Evolutionary conservation across 75 land plant genomes (phyloP).

Genomic region (Gnetum montanum): DNA sequence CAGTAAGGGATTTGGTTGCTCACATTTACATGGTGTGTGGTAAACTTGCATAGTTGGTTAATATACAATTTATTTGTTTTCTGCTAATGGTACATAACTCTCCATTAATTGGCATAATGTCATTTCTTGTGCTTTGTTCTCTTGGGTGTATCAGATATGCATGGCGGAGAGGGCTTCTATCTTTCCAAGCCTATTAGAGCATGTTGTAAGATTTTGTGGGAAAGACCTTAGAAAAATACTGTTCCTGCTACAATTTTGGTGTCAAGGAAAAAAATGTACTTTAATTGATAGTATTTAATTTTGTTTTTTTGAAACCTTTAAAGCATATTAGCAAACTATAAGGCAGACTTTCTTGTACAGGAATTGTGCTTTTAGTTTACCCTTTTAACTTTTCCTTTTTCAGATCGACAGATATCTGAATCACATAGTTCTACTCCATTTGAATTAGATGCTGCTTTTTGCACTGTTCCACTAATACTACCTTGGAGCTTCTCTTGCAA

Average conservation of each 20-base stretch:
- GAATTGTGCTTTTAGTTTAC: too few species aligned
- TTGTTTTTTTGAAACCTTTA: too few species aligned
- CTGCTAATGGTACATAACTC: too few species aligned
- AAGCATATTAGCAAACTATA: too few species aligned
- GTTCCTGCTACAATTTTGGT: constrained; percentile 90
- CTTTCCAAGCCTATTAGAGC: constrained; percentile 28
- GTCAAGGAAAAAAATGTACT: constrained; percentile 55
- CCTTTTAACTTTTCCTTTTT: constrained; percentile 12
- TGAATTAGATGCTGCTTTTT: constrained; percentile 55
- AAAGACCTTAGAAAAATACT: constrained; percentile 71
- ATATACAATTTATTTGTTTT: too few species aligned
- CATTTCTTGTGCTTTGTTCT: neutral
- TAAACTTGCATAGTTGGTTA: too few species aligned
- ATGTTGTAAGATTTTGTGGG: constrained; percentile 31
- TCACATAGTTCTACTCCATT: constrained; percentile 18
- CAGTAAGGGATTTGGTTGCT: constrained; percentile 39
- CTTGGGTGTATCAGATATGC: constrained; percentile 73
- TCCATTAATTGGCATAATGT: too few species aligned
- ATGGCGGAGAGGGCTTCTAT: constrained; percentile 40
- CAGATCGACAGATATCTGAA: constrained; percentile 15
- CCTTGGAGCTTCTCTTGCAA: constrained; percentile 51
- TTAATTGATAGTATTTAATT: too few species aligned
- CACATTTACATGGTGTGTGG: constrained; percentile 41
- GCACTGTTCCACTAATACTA: constrained; percentile 35
- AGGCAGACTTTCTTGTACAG: too few species aligned